Conservation (phyloP, 495 filamentous ascomycete genomes). For the Hyaloscypha hepaticicola region DNA sequence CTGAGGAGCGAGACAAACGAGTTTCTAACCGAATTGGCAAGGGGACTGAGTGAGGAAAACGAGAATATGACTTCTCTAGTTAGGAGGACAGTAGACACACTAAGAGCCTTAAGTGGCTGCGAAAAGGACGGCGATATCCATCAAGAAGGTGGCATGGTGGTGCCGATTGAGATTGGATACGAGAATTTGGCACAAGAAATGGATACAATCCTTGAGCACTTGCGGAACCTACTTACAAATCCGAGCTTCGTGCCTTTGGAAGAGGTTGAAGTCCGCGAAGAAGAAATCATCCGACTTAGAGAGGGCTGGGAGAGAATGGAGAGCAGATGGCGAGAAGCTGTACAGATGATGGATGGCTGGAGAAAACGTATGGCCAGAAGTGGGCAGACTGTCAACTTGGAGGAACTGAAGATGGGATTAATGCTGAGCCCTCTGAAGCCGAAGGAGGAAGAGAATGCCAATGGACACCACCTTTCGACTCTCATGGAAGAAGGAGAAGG, state of each 20-base stretch:
- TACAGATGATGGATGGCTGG: conserved; percentile 91
- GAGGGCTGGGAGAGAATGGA: conserved; percentile 93
- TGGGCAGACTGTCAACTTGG: conserved; percentile 76
- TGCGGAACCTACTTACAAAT: conserved; percentile 83
- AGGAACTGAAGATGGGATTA: conserved; percentile 78
- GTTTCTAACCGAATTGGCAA: conserved; percentile 85
- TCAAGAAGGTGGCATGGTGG: conserved; percentile 39
- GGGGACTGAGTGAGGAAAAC: conserved; percentile 90
- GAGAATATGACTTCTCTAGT: conserved; percentile 76
- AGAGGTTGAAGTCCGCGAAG: conserved; percentile 83
- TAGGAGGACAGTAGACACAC: conserved; percentile 63
- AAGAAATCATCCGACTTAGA: conserved; percentile 78
- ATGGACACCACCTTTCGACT: conserved; percentile 36
- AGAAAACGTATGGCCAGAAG: conserved; percentile 75
- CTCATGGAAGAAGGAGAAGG: conserved; percentile 43
- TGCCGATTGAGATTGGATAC: conserved; percentile 45
- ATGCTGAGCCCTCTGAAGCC: conserved; percentile 60
- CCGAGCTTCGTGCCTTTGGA: conserved; percentile 97
- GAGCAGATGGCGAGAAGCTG: conserved; percentile 81
- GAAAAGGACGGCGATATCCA: conserved; percentile 44
- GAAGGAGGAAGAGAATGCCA: conserved; percentile 45
- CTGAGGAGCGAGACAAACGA: conserved; percentile 85
- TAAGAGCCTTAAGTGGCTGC: conserved; percentile 79
- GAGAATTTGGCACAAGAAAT: conserved; percentile 72
- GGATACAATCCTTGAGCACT: conserved; percentile 70